Evolutionary conservation across 768 basidiomycete genomes (phyloP), one percentile per base, ranked within the genome.

Genomic region (Calocera viscosa): DNA sequence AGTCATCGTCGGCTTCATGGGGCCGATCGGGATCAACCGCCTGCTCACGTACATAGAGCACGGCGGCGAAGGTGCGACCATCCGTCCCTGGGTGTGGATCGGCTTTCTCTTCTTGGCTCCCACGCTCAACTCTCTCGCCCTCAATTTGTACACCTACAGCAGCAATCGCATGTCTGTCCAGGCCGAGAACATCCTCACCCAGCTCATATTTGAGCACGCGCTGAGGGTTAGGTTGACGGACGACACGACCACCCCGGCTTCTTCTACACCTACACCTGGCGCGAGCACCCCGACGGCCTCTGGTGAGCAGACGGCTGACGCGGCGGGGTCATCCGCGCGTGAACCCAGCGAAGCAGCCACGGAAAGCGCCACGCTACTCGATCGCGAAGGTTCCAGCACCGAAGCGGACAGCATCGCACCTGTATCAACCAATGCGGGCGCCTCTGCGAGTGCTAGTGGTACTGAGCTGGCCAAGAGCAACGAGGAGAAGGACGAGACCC

Each of bases 191-290:
- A 75, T 87, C 69, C 68, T 83, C 70, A 82, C 82, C 33, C 82
- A 83, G 71, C 77, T 93, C 10, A 86, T 94, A 73, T 94, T 94
- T 77, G 90, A 90, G 41, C 90, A 92, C 71, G 88, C 91, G n/a
- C 79, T 91, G 3, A 81, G 85, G 35, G 83, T 89, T 47, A 81
- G 87, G 35, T 78, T 86, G 75, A 83, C 82, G 66, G 80, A 84
- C 22, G 82, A 81, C 74, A 74, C 64, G 75, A 75, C 22, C 2
- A 69, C 63, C 75, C 76, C 69, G 72, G 74, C 28, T 67, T 72
- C 19, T 76, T 76, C 67, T 72, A 76, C n/a, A 74, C 75, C 38
- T 69, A 74, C 43, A 19, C 19, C 43, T 38, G 35, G 35, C 16
- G 19, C 43, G 43, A 24, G 19, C 43, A 24, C 16, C 3, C 24